Evolutionary conservation across 306 rosid species (phyloP).

Genomic region (Hippophae gyantsensis): DNA sequence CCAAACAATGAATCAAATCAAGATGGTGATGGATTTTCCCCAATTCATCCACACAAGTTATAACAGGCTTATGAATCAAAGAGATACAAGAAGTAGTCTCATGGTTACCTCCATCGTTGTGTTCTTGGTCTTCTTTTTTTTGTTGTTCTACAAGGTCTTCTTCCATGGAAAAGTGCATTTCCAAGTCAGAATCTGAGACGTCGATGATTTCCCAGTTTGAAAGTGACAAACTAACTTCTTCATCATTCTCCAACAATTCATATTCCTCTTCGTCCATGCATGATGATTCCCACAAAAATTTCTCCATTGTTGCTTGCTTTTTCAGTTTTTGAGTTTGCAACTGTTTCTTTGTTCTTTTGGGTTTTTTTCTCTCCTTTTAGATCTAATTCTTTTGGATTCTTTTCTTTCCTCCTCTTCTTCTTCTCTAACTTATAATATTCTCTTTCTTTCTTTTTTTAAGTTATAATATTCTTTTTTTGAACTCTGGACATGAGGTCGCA

Average conservation of each 20-base stretch:
- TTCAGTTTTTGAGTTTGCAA: background rate
- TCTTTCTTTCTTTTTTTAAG: too few relatives aligned
- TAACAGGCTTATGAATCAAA: conserved; percentile 5
- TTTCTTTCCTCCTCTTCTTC: too few relatives aligned
- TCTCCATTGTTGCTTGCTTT: background rate
- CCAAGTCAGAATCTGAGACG: conserved; percentile 26
- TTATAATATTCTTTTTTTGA: too few relatives aligned
- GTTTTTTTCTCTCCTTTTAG: background rate
- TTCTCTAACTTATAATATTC: too few relatives aligned
- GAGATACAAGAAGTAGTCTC: conserved; percentile 19
- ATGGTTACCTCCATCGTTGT: background rate
- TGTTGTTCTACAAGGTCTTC: background rate
- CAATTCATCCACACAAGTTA: conserved; percentile 12
- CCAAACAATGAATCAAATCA: background rate
- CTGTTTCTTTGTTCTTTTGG: background rate
- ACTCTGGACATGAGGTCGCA: too few relatives aligned
- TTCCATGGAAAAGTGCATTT: background rate
- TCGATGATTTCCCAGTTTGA: conserved; percentile 49
- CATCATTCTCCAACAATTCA: conserved; percentile 27
- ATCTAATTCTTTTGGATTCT: background rate
- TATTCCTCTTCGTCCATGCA: conserved; percentile 27
- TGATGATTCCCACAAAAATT: background rate
- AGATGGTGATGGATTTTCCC: conserved; percentile 1
- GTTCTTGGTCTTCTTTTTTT: conserved; percentile 1
- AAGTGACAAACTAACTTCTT: conserved; percentile 10